A percentile compares a stretch with the other conserved stretches of the same genome.
These are phyloP conservation scores for Populus pruinosa DNA, from an alignment of 345 rosid species.

Conservation along the genomic window DNA sequence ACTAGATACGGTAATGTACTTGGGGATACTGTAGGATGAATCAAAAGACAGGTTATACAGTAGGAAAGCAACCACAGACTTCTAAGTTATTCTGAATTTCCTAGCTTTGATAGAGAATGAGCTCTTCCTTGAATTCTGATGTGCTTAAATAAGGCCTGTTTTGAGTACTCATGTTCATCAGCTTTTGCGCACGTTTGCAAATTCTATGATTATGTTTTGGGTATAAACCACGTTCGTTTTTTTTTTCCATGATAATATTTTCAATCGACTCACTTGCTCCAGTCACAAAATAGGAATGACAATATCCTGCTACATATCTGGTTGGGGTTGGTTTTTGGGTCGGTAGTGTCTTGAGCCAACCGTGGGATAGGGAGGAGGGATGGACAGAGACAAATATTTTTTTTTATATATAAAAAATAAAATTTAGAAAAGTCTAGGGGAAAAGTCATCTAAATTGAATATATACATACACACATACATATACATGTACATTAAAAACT, in stretches of 20 bases:
- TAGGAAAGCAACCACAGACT: not conserved
- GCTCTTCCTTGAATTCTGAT: not conserved
- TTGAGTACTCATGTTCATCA: not conserved
- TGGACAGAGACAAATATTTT: too few species aligned
- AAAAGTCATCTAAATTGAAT: too few species aligned
- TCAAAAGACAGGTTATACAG: not conserved
- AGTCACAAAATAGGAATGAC: too few species aligned
- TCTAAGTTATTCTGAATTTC: not conserved
- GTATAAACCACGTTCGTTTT: not conserved
- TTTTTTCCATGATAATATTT: not conserved
- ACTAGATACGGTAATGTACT: conserved; percentile 21
- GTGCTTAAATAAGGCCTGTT: not conserved
- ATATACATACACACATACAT: too few species aligned
- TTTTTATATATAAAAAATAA: too few species aligned
- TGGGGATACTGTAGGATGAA: not conserved
- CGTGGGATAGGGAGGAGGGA: too few species aligned
- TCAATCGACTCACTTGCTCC: too few species aligned
- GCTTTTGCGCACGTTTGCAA: not conserved
- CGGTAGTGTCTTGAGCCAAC: too few species aligned
- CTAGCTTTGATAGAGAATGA: not conserved
- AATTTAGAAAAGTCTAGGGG: too few species aligned
- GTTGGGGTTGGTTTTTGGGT: too few species aligned
- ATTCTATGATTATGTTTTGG: not conserved
- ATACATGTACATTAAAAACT: too few species aligned
- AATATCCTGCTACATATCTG: too few species aligned